phyloP scores from a whole-genome alignment of 2,329 filamentous ascomycete species.

The Beauveria australis region DNA sequence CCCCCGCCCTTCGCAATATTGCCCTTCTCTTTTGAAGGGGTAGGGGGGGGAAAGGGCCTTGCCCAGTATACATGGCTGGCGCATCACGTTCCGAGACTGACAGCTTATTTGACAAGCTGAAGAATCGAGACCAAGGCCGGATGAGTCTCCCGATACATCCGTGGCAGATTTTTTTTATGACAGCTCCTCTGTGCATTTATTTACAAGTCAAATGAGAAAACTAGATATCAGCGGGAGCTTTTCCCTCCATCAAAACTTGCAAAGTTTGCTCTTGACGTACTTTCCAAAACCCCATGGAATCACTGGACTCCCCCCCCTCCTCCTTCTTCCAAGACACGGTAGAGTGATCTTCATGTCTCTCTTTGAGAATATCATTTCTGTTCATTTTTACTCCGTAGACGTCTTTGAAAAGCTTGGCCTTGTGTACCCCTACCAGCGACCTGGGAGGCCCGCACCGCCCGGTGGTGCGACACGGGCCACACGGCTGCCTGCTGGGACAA shows the following conservation, averaged over 20 bases:
- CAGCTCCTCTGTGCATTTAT: neutral
- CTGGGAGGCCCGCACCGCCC: neutral
- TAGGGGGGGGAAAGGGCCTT: no score
- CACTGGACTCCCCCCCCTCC: neutral
- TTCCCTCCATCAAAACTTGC: neutral
- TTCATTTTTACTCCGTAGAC: neutral
- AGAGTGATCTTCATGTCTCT: neutral
- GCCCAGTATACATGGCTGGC: neutral
- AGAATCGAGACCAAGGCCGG: neutral
- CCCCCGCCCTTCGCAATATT: neutral
- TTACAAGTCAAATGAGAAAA: neutral
- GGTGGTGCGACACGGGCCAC: neutral
- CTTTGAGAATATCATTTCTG: neutral
- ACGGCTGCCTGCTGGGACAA: neutral
- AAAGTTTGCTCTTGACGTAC: neutral
- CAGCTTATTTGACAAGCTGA: neutral
- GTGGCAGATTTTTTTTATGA: neutral
- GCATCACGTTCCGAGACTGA: neutral
- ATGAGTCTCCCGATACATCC: neutral
- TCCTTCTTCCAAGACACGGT: neutral
- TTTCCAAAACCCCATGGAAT: neutral
- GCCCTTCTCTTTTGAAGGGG: neutral
- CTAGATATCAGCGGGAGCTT: neutral
- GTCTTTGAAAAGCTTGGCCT: neutral
- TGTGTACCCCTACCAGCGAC: neutral